Conservation (phyloP, 345 rosid species). For the Mallotus nudiflorus region DNA sequence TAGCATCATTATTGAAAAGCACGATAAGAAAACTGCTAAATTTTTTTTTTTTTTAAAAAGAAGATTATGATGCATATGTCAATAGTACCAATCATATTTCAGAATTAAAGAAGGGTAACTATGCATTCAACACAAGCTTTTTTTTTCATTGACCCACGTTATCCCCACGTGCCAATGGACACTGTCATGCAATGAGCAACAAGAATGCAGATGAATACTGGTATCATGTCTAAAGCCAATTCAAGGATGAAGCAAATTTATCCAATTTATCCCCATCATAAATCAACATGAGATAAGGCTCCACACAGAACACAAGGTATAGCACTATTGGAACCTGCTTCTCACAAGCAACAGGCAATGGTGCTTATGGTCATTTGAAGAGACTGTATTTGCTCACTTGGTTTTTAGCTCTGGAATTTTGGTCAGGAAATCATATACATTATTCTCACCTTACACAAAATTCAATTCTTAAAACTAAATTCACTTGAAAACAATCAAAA, state of each 20-base stretch:
- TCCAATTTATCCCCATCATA: background rate
- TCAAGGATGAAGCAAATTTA: background rate
- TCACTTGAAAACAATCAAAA: background rate
- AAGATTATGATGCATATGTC: background rate
- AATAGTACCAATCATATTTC: background rate
- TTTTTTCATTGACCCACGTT: background rate
- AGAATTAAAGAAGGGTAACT: background rate
- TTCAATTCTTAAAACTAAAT: background rate
- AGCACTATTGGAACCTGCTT: background rate
- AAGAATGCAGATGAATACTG: background rate
- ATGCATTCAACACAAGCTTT: conserved; percentile 4
- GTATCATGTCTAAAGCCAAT: background rate
- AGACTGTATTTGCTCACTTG: background rate
- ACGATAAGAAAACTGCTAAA: background rate
- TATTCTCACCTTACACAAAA: background rate
- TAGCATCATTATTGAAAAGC: background rate
- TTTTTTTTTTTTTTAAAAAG: too few relatives aligned
- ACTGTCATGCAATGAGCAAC: background rate
- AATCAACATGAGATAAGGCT: background rate
- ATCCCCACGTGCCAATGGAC: background rate
- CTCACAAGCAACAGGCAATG: background rate
- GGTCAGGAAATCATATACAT: background rate
- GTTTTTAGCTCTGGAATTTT: background rate
- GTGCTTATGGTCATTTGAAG: background rate
- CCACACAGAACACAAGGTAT: too few relatives aligned